Evolutionary conservation across 2,329 filamentous ascomycete genomes (phyloP).

Genomic region (Nectriaceae sp.): DNA sequence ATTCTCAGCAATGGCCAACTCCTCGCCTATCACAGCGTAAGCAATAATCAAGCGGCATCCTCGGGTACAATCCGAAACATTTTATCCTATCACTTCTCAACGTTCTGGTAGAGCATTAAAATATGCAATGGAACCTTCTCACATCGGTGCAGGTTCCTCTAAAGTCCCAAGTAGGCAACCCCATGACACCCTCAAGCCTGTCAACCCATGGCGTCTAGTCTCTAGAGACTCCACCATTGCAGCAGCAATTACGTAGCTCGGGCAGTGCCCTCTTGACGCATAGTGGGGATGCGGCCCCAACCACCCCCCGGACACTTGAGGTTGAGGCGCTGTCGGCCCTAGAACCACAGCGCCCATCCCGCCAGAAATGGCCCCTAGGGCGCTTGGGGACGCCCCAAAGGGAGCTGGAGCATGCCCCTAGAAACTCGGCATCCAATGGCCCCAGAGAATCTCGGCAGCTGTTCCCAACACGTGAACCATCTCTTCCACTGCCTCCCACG

Average conservation of each 20-base stretch:
- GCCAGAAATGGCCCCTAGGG: background rate
- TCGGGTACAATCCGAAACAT: too few relatives aligned
- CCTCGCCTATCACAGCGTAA: too few relatives aligned
- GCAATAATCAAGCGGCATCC: too few relatives aligned
- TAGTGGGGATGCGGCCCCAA: conserved; percentile 20
- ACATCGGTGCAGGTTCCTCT: too few relatives aligned
- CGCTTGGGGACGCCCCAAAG: background rate
- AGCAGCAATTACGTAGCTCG: conserved; percentile 1
- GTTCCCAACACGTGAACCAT: conserved; percentile 31
- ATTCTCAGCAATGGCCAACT: too few relatives aligned
- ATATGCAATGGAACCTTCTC: too few relatives aligned
- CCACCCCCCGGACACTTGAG: conserved; percentile 3
- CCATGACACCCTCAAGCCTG: background rate
- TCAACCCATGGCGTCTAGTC: background rate
- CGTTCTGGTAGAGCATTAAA: too few relatives aligned
- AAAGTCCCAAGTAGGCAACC: too few relatives aligned
- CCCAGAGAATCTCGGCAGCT: conserved; percentile 24
- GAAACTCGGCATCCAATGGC: conserved; percentile 3
- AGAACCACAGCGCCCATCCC: background rate
- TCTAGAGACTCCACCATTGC: background rate
- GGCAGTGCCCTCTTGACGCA: conserved; percentile 4
- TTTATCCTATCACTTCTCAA: too few relatives aligned
- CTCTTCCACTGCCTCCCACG: too few relatives aligned
- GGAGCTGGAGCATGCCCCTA: background rate
- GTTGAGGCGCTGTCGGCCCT: background rate